phyloP scores from a whole-genome alignment of 2,329 filamentous ascomycete genomes.

The Xylaria sp. region DNA sequence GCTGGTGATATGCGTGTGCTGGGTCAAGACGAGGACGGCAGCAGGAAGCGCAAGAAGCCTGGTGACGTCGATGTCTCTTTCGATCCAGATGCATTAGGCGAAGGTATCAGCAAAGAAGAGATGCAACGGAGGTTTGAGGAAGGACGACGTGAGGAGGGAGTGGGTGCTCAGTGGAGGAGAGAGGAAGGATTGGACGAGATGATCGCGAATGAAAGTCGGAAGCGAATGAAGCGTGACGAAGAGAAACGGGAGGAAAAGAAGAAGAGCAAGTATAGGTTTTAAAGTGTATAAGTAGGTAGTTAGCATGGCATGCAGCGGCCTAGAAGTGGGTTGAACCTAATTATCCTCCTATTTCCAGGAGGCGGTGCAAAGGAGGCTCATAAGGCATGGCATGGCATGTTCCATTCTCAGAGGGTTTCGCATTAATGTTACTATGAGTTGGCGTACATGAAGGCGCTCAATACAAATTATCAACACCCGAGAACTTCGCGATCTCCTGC shows the following conservation, averaged over 20 bases:
- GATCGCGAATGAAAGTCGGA: conserved; percentile 92
- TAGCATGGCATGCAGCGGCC: not conserved
- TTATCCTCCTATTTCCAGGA: not conserved
- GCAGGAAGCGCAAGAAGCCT: conserved; percentile 89
- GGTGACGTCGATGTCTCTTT: conserved; percentile 94
- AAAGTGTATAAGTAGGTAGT: conserved; percentile 24
- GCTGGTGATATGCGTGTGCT: conserved; percentile 69
- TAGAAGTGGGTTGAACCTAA: not conserved
- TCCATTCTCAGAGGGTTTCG: not conserved
- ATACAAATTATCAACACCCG: not conserved
- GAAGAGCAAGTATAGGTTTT: conserved; percentile 55
- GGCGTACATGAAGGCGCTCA: not conserved
- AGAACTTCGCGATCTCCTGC: not conserved
- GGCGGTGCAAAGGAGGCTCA: not conserved
- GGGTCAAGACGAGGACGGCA: conserved; percentile 75
- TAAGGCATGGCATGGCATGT: not conserved
- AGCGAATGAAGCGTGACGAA: conserved; percentile 86
- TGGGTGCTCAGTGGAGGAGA: conserved; percentile 71
- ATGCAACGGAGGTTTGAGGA: conserved; percentile 80
- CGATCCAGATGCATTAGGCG: conserved; percentile 79
- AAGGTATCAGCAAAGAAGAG: conserved; percentile 83
- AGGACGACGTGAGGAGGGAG: conserved; percentile 68
- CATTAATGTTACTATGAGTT: not conserved
- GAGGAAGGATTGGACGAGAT: conserved; percentile 94
- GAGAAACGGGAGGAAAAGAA: conserved; percentile 73